Percentiles rank a stretch among this genome's conserved stretches.
Conservation (phyloP, 1,284 basidiomycete genomes). For the Coniophora puteana region DNA sequence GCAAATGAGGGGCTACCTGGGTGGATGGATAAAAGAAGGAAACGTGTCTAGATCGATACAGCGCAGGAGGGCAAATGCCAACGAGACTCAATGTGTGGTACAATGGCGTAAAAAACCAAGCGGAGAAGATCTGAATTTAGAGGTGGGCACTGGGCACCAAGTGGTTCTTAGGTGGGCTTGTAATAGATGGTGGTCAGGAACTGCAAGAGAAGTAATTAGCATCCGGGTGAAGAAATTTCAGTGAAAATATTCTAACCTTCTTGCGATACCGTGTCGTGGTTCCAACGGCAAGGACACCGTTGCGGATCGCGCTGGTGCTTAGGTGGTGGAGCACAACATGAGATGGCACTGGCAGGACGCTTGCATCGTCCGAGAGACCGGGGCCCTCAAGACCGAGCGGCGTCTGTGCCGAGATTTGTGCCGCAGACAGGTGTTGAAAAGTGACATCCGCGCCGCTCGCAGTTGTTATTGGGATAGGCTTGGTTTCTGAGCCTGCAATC, state of each 20-base stretch:
- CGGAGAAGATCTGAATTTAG: no score
- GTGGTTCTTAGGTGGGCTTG: constrained; percentile 45
- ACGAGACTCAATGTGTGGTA: no score
- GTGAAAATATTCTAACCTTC: constrained; percentile 56
- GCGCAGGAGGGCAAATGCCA: no score
- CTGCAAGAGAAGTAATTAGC: constrained; percentile 23
- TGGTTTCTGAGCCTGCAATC: constrained; percentile 15
- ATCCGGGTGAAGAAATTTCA: neutral
- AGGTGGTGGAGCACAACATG: constrained; percentile 96
- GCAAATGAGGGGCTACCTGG: no score
- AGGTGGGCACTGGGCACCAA: no score
- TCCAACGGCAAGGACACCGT: constrained; percentile 91
- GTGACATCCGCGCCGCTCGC: constrained; percentile 33
- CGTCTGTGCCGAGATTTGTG: constrained; percentile 16
- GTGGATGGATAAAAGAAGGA: no score
- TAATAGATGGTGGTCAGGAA: constrained; percentile 60
- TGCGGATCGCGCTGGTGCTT: constrained; percentile 93
- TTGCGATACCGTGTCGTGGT: constrained; percentile 91
- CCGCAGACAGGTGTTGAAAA: constrained; percentile 17
- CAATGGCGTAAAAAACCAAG: no score
- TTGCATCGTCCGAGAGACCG: constrained; percentile 81
- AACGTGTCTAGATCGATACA: no score
- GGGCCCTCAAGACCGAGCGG: constrained; percentile 34
- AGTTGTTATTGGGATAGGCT: constrained; percentile 30
- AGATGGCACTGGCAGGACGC: constrained; percentile 89